phyloP scores from a whole-genome alignment of 352 stramenopile genomes.

The Pythium brassicae region DNA sequence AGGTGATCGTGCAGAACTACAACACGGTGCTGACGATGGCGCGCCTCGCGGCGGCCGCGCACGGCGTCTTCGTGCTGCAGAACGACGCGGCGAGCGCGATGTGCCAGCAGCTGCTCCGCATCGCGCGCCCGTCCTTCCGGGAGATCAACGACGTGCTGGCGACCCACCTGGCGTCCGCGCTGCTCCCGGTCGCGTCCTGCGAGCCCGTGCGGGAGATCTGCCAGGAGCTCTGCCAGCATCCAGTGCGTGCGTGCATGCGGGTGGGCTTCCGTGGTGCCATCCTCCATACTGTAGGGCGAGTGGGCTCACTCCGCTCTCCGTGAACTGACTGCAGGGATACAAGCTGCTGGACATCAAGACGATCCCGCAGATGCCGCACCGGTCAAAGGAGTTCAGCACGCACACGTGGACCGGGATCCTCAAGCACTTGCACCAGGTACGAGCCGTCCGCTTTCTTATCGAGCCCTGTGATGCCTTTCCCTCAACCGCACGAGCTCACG shows the following conservation, averaged over 20 bases:
- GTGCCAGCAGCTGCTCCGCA: conserved; percentile 49
- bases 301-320: background rate
- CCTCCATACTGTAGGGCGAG: no score
- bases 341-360: conserved; percentile 75
- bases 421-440: conserved; percentile 66
- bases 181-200: conserved; percentile 31
- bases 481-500: background rate
- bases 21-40: conserved; percentile 87
- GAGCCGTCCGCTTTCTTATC: background rate
- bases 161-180: conserved; percentile 47
- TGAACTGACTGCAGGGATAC: conserved; percentile 31
- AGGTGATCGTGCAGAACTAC: conserved; percentile 90
- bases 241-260: conserved; percentile 20
- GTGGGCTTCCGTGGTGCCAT: no score
- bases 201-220: conserved; percentile 37
- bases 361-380: conserved; percentile 56
- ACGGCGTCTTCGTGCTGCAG: conserved; percentile 68
- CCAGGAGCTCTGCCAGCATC: conserved; percentile 49
- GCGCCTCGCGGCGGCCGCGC: conserved; percentile 46
- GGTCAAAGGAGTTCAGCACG: conserved; percentile 66
- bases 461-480: background rate
- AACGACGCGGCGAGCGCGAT: conserved; percentile 62
- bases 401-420: conserved; percentile 75
- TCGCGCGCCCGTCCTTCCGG: conserved; percentile 53
- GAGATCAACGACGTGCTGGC: conserved; percentile 63